These are phyloP conservation scores for Paraphoma chrysanthemicola DNA, from an alignment of 2,329 filamentous ascomycete species.

Conservation along the genomic window DNA sequence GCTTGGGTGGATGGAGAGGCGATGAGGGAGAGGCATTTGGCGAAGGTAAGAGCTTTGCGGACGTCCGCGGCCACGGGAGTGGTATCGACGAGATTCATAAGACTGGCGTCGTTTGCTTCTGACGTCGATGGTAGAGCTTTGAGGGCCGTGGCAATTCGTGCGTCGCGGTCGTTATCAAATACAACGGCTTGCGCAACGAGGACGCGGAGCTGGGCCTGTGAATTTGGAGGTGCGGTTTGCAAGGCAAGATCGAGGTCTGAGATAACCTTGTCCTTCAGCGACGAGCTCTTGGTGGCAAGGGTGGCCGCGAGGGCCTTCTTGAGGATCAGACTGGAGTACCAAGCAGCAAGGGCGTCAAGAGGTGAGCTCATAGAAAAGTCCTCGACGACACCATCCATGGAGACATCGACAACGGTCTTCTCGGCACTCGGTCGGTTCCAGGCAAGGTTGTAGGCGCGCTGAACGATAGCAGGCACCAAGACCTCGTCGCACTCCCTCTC, in stretches of 20 bases:
- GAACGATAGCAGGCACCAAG: conserved; percentile 76
- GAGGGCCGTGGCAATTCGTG: conserved; percentile 61
- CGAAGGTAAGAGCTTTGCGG: conserved; percentile 63
- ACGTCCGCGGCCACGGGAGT: conserved; percentile 65
- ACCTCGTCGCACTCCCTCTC: conserved; percentile 84
- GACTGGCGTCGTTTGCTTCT: conserved; percentile 43
- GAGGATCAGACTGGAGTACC: conserved; percentile 81
- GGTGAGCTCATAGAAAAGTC: conserved; percentile 85
- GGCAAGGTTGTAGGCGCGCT: conserved; percentile 86
- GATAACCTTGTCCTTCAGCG: conserved; percentile 53
- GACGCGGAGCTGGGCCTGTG: conserved; percentile 68
- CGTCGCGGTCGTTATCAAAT: conserved; percentile 59
- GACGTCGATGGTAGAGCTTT: conserved; percentile 55
- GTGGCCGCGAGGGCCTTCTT: conserved; percentile 72
- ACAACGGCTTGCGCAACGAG: conserved; percentile 66
- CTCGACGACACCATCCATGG: conserved; percentile 83
- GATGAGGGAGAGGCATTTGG: conserved; percentile 64
- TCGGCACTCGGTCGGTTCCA: conserved; percentile 82
- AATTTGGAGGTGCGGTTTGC: conserved; percentile 77
- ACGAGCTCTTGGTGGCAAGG: conserved; percentile 62
- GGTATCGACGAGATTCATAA: conserved; percentile 59
- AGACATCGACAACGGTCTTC: conserved; percentile 69
- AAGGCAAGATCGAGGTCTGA: conserved; percentile 72
- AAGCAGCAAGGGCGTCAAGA: conserved; percentile 87
- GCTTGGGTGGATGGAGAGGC: conserved; percentile 46